Conservation (phyloP, 2,329 filamentous ascomycete species). For the Aspergillus ochraceoroseus region DNA sequence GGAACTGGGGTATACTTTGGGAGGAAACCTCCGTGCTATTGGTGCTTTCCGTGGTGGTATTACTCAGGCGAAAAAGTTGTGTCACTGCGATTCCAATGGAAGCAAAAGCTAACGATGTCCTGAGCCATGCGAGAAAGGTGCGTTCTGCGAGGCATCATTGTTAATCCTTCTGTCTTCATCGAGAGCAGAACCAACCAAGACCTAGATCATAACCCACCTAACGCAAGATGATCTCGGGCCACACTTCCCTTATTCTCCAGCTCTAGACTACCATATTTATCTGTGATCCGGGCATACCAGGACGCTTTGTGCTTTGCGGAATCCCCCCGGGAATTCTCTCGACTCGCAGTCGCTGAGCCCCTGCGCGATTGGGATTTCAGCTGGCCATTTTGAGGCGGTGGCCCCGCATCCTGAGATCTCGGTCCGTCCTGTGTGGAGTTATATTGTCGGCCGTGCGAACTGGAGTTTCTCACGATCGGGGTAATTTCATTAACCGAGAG, state of each 20-base stretch:
- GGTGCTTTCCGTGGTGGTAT: constrained; percentile 30
- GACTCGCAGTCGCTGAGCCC: constrained; percentile 7
- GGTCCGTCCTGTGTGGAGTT: constrained; percentile 29
- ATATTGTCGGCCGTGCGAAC: constrained; percentile 28
- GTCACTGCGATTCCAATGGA: constrained; percentile 63
- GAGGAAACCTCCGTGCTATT: constrained; percentile 11
- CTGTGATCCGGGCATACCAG: constrained; percentile 49
- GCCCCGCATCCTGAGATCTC: constrained; percentile 16
- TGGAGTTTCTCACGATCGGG: constrained; percentile 29
- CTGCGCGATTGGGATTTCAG: constrained; percentile 12
- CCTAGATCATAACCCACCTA: constrained; percentile 45
- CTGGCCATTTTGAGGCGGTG: constrained; percentile 9
- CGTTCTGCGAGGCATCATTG: constrained; percentile 48
- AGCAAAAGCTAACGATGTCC: constrained; percentile 61
- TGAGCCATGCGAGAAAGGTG: constrained; percentile 65
- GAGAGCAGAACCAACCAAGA: constrained; percentile 2
- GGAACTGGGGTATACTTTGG: constrained; percentile 20
- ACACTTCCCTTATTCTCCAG: constrained; percentile 64
- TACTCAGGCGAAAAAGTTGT: constrained; percentile 62
- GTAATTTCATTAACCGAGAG: constrained; percentile 29
- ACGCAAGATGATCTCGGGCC: constrained; percentile 59
- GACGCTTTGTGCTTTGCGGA: constrained; percentile 20
- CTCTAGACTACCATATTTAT: constrained; percentile 59
- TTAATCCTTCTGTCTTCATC: constrained; percentile 4
- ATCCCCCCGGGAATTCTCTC: constrained; percentile 7